Base-by-base conservation (phyloP, 2,329 filamentous ascomycete species). In the Daldinia sp. region DNA sequence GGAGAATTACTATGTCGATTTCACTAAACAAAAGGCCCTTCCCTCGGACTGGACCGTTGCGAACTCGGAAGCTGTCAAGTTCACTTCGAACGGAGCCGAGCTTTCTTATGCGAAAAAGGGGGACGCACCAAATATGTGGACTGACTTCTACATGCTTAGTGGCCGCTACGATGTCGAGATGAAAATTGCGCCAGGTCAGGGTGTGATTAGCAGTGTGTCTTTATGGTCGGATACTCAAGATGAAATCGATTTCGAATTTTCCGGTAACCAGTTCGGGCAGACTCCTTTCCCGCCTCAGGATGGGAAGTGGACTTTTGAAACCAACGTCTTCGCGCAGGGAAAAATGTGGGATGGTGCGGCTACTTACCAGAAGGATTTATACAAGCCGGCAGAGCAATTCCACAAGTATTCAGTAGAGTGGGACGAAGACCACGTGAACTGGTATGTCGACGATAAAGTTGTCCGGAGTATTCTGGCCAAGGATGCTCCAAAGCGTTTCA, bases 341-440 rank as follows among this genome's bases (percentile, higher is more conserved):
- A 71, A 73, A 61, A 74, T 72, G 71, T 73, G 72, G 72, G 68
- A 73, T 47, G 71, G 70, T 8, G 72, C 71, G 10, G 70, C 70
- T 21, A 63, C 64, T n/a, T 72, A 73, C 48, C 64, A 73, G 49
- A 73, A 71, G 34, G 71, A 69, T 23, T 50, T 60, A 3, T 64
- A 63, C n/a, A 71, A 70, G 37, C 73, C 73, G 25, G 67, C 71
- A 13, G 68, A 68, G 23, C 68, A 71, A 27, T 74, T 75, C 50
- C 74, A 75, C 48, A 75, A 71, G 13, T 75, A 75, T 43, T 75
- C 74, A 2, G 71, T 75, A 6, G 73, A 75, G 39, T 75, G 74
- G 74, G 73, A 74, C 35, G 70, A 72, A 27, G 61, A 57, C 17
- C 67, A 71, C 23, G 66, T 74, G 32, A 63, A 58, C 39, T 75